Evolutionary conservation across 345 rosid species (phyloP).

Genomic region (Capsella bursapastoris): DNA sequence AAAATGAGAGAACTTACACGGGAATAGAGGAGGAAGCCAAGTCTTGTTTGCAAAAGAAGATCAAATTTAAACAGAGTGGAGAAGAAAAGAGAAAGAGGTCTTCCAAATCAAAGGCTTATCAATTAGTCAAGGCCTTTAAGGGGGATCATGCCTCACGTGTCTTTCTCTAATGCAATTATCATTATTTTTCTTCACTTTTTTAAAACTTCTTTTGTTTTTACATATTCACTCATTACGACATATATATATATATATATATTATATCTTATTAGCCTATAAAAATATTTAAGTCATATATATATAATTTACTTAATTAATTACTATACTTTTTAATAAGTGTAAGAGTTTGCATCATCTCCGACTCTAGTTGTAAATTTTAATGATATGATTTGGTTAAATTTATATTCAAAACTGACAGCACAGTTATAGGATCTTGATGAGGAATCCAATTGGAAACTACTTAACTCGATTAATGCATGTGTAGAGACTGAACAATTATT

Average conservation of each 20-base stretch:
- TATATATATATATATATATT: too few relatives aligned
- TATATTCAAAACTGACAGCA: conserved; percentile 32
- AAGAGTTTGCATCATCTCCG: neutral
- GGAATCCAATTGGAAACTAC: conserved; percentile 42
- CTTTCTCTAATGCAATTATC: neutral
- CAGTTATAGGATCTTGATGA: conserved; percentile 42
- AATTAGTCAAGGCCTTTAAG: neutral
- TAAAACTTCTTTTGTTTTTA: neutral
- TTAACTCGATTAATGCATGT: conserved; percentile 33
- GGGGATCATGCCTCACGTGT: neutral
- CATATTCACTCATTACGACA: neutral
- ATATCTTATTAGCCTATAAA: too few relatives aligned
- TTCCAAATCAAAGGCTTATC: neutral
- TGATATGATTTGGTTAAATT: conserved; percentile 17
- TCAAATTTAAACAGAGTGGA: neutral
- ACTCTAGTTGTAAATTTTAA: neutral
- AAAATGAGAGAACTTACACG: conserved; percentile 14
- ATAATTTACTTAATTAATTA: neutral
- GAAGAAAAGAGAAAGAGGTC: neutral
- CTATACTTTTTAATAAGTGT: neutral
- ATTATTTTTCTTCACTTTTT: neutral
- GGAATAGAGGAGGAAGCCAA: conserved; percentile 3
- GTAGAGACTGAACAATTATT: neutral
- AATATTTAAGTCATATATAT: too few relatives aligned
- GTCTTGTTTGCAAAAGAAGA: conserved; percentile 18